Evolutionary conservation across 108 stramenopile genomes (phyloP), one percentile per base, ranked within the genome.

Genomic region (Nannochloropsis gaditana): DNA sequence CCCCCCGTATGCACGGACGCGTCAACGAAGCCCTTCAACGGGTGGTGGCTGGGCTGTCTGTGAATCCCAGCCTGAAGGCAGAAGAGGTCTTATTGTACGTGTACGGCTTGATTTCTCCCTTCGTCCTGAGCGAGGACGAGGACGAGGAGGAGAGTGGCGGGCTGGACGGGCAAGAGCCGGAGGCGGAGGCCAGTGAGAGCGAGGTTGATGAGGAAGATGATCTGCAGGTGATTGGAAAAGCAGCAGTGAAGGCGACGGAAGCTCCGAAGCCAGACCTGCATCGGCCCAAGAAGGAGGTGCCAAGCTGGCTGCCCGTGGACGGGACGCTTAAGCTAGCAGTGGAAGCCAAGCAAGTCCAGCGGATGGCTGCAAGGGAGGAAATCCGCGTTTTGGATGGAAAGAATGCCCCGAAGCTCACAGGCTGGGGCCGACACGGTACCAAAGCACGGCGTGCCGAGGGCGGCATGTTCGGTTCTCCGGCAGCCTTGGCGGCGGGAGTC

Each of bases 401-500:
- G 2, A 85, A 45, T 42, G 90, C 90, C 2, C 90, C 90, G 11
- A 90, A 88, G 84, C 80, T 88, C 45, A 90, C 90, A 2, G 90
- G 90, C 2, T 79, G 87, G 5, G 86, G 89, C 82, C 79, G 87
- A 3, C 86, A 89, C 80, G 87, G 83, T 45, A 79, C 83, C 45
- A 83, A 83, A 41, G 45, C 85, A 45, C 47, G 81, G 4, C 81
- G 85, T 19, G 47, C 45, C 47, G 59, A 73, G n/a, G 59, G 59
- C 15, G 59, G 59, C 5, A 45, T 79, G 43, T 31, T 83, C 42
- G 80, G 50, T 10, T 83, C 83, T 44, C 89, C 89, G 9, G 89
- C 87, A 11, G 84, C 87, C 0, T 84, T 85, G 21, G 87, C 87
- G 44, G 97, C 96, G 43, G 93, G 95, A 11, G 90, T 91, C 9